Evolutionary conservation across 257 asterid species (phyloP), one percentile per base, ranked within the genome.

Genomic region (Parsonsia alboflavescens): DNA sequence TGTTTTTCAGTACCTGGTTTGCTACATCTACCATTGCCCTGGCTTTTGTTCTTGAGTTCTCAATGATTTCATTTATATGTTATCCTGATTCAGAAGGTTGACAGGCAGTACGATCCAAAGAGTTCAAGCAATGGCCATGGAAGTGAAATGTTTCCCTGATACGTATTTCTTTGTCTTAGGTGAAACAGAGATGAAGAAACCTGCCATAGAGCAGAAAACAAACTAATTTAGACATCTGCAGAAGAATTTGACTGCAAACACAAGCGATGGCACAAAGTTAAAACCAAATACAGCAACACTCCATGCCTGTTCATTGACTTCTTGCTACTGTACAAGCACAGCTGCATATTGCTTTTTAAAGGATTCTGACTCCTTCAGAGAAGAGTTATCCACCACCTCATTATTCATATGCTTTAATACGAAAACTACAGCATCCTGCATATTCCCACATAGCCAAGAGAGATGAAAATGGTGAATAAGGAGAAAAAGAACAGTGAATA

Each of bases 261-360:
- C 26, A 12, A 71, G 16, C 10, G 16, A n/a, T 13, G 53, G 70
- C 52, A 56, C 12, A 24, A 17, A 52, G 42, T 44, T 0, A n/a
- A 71, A 73, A 59, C 75, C 54, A 73, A 78, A 49, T 62, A 33
- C 17, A 53, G 39, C 68, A 76, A 77, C 70, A 77, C 13, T 21
- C n/a, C 81, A 78, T 85, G 77, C 99, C 97, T 90, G 94, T 44
- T 89, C 89, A 78, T 90, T 89, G 70, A 83, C 88, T 82, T 92
- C 98, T 72, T 81, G 86, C 78, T 92, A 81, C 77, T 84, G 95
- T 42, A 87, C 73, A 73, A 92, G 90, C 57, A 95, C 87, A 0
- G 88, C 89, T 24, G 98, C 98, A 77, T 95, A 95, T 80, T 87
- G 97, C 88, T 88, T 95, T 72, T 83, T 86, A 84, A 92, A 90